These are phyloP conservation scores for Agaricus blazei DNA, from an alignment of 768 basidiomycete species.

Conservation along the genomic window DNA sequence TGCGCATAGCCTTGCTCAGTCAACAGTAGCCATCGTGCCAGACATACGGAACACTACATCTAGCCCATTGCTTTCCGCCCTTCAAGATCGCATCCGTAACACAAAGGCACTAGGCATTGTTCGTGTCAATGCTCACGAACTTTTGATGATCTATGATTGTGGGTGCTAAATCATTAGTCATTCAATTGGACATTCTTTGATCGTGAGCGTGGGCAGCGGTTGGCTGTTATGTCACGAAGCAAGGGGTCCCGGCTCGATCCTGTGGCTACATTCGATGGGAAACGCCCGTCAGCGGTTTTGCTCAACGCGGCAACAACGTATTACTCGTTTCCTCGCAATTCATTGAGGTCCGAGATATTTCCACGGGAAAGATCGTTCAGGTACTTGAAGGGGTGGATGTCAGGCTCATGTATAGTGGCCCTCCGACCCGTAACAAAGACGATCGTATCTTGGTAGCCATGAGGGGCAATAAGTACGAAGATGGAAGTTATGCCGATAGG, in stretches of 20 bases:
- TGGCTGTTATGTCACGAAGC: conserved; percentile 72
- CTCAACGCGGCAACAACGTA: conserved; percentile 55
- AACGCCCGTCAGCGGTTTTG: conserved; percentile 56
- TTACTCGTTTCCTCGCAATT: conserved; percentile 72
- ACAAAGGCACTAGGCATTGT: conserved; percentile 67
- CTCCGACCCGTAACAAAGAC: conserved; percentile 25
- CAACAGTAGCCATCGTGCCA: conserved; percentile 48
- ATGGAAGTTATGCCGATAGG: conserved; percentile 49
- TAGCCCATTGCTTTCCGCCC: conserved; percentile 35
- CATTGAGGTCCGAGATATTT: conserved; percentile 65
- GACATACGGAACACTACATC: conserved; percentile 41
- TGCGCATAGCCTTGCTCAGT: conserved; percentile 32
- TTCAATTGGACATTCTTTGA: neutral
- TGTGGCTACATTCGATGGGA: conserved; percentile 76
- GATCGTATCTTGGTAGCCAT: conserved; percentile 59
- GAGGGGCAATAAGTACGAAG: conserved; percentile 52
- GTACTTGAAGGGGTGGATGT: conserved; percentile 75
- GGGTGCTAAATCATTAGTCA: conserved; percentile 18
- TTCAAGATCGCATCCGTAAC: conserved; percentile 55
- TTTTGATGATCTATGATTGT: conserved; percentile 77
- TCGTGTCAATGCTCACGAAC: conserved; percentile 45
- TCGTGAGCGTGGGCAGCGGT: conserved; percentile 39
- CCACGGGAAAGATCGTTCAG: conserved; percentile 69
- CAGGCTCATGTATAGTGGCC: conserved; percentile 51
- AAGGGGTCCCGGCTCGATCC: conserved; percentile 59